Evolutionary conservation across 2,329 filamentous ascomycete species (phyloP).

Genomic region (Microdochium nivale): DNA sequence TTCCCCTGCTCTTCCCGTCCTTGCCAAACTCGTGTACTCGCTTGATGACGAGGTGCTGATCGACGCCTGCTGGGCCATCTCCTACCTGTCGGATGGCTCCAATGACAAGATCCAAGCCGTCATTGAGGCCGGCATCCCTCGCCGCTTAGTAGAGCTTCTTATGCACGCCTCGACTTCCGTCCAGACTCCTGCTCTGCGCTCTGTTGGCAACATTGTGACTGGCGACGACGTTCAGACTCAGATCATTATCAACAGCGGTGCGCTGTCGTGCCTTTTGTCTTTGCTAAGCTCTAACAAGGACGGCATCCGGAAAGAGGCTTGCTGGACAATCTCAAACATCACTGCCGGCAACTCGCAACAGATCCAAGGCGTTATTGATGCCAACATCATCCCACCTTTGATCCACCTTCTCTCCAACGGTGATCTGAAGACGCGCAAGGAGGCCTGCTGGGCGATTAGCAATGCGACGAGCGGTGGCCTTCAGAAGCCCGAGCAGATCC

Average conservation of each 20-base stretch:
- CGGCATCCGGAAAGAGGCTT: slow-evolving; percentile 97
- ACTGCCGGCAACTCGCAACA: slow-evolving; percentile 96
- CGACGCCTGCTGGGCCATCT: slow-evolving; percentile 99
- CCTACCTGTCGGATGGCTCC: slow-evolving; percentile 92
- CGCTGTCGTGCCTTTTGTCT: slow-evolving; percentile 84
- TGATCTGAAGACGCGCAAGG: slow-evolving; percentile 98
- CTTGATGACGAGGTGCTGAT: slow-evolving; percentile 97
- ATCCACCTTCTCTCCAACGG: slow-evolving; percentile 95
- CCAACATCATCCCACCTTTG: slow-evolving; percentile 90
- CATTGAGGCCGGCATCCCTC: slow-evolving; percentile 95
- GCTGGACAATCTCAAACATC: slow-evolving; percentile 99
- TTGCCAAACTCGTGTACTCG: slow-evolving; percentile 96
- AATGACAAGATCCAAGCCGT: slow-evolving; percentile 99
- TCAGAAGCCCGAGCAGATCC: slow-evolving; percentile 97
- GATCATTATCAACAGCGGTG: slow-evolving; percentile 97
- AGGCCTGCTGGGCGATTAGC: slow-evolving; percentile 99
- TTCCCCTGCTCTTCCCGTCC: slow-evolving; percentile 83
- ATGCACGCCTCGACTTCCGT: slow-evolving; percentile 98
- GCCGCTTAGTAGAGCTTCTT: slow-evolving; percentile 88
- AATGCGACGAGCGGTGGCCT: slow-evolving; percentile 96
- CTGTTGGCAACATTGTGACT: slow-evolving; percentile 97
- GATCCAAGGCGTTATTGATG: slow-evolving; percentile 94
- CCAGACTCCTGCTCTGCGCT: slow-evolving; percentile 92
- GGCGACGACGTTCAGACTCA: slow-evolving; percentile 98
- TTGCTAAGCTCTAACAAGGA: slow-evolving; percentile 96